Percentiles rank a stretch among this genome's conserved stretches.
These are phyloP conservation scores for Peniophora sp. DNA, from an alignment of 1,284 basidiomycete genomes.

Conservation along the genomic window DNA sequence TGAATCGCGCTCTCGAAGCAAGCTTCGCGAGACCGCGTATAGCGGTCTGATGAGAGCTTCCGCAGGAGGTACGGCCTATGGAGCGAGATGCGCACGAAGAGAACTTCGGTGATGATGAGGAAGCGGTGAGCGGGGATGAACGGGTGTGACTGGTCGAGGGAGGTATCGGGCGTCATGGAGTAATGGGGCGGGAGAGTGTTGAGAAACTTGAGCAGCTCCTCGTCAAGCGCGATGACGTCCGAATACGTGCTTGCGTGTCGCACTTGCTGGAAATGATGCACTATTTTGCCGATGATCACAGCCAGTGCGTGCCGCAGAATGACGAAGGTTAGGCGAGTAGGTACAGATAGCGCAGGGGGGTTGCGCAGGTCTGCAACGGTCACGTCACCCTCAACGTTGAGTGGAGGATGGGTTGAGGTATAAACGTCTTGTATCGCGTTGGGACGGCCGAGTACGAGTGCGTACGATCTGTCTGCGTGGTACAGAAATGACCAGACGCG, in stretches of 20 bases:
- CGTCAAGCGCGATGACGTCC: slow-evolving; percentile 79
- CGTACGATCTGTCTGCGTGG: slow-evolving; percentile 87
- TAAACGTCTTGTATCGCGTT: slow-evolving; percentile 85
- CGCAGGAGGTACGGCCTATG: slow-evolving; percentile 76
- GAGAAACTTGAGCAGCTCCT: slow-evolving; percentile 78
- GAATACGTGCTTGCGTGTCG: slow-evolving; percentile 76
- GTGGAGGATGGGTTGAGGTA: slow-evolving; percentile 75
- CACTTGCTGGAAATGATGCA: slow-evolving; percentile 93
- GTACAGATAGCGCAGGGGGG: slow-evolving; percentile 53
- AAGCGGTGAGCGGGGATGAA: slow-evolving; percentile 73
- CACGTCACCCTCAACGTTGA: slow-evolving; percentile 74
- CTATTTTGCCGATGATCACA: slow-evolving; percentile 83
- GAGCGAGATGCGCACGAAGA: slow-evolving; percentile 72
- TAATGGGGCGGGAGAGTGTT: slow-evolving; percentile 72
- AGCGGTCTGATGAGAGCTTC: slow-evolving; percentile 67
- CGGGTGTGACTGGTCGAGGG: slow-evolving; percentile 56
- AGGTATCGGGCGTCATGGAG: slow-evolving; percentile 70
- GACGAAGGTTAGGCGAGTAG: slow-evolving; percentile 83
- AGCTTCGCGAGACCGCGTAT: slow-evolving; percentile 61
- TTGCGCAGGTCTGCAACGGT: slow-evolving; percentile 32
- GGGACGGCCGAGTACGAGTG: slow-evolving; percentile 86
- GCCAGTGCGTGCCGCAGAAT: slow-evolving; percentile 83
- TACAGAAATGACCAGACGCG: slow-evolving; percentile 92
- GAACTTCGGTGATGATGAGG: slow-evolving; percentile 71
- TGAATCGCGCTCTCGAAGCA: slow-evolving; percentile 76